Percentiles rank a stretch among this genome's conserved stretches.
phyloP scores from a whole-genome alignment of 352 stramenopile species.

The Halophytophthora batemanensis region DNA sequence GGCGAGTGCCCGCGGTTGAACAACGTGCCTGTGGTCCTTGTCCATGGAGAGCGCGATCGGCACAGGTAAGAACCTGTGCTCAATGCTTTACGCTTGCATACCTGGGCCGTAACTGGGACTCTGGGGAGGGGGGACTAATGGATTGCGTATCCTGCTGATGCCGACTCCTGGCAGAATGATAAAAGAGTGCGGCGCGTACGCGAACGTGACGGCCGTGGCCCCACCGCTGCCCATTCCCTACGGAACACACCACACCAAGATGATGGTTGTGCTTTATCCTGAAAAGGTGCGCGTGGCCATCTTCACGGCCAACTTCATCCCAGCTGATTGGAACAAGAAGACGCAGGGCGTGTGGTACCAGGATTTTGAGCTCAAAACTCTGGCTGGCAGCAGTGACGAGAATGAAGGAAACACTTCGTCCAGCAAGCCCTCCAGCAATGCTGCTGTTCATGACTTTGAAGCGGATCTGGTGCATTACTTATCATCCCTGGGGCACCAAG shows the following conservation, averaged over 20 bases:
- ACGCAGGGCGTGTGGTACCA: conserved; percentile 83
- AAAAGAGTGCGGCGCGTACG: conserved; percentile 51
- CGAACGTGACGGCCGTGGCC: conserved; percentile 59
- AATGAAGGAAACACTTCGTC: conserved; percentile 7
- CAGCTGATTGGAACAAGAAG: conserved; percentile 79
- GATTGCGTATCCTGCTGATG: background rate
- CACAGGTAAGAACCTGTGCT: conserved; percentile 32
- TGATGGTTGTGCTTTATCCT: conserved; percentile 70
- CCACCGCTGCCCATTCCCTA: conserved; percentile 78
- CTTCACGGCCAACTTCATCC: conserved; percentile 85
- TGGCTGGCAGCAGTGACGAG: conserved; percentile 29
- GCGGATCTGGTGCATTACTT: conserved; percentile 63
- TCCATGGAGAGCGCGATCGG: conserved; percentile 69
- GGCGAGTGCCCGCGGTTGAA: conserved; percentile 48
- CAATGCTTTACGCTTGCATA: background rate
- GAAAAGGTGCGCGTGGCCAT: conserved; percentile 72
- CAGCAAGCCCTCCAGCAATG: background rate
- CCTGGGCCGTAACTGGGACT: background rate
- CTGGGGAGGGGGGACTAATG: background rate
- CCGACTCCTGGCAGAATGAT: conserved; percentile 34
- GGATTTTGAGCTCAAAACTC: conserved; percentile 70
- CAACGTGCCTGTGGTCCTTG: conserved; percentile 67
- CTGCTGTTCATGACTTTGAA: conserved; percentile 56
- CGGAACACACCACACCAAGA: conserved; percentile 87
- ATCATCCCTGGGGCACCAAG: conserved; percentile 38